phyloP scores from a whole-genome alignment of 208 protist genomes.

The Crithidia sp. region DNA sequence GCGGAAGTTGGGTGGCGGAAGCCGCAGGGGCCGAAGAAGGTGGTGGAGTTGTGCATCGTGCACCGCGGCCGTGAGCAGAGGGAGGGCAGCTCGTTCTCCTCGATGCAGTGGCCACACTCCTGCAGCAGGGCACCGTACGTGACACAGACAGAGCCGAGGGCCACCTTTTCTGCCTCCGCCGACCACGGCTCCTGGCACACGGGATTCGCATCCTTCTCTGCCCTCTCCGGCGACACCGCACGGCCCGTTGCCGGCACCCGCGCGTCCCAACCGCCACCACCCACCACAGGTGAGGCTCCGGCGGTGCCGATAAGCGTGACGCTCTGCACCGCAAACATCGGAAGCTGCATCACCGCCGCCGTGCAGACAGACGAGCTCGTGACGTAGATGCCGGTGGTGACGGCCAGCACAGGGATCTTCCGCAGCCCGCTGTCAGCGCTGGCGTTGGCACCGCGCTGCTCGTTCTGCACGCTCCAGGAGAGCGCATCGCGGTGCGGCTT shows the following conservation, averaged over 20 bases:
- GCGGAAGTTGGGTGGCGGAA: conserved; percentile 39
- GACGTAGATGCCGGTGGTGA: conserved; percentile 60
- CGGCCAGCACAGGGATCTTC: conserved; percentile 44
- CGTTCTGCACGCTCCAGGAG: conserved; percentile 23
- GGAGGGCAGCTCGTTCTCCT: conserved; percentile 39
- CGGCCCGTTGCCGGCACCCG: conserved; percentile 3
- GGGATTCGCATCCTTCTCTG: conserved; percentile 29
- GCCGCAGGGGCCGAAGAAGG: conserved; percentile 50
- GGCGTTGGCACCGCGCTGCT: conserved; percentile 15
- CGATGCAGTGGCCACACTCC: conserved; percentile 60
- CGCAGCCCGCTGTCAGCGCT: conserved; percentile 9
- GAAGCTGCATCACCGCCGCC: conserved; percentile 44
- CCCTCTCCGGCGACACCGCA: conserved; percentile 12
- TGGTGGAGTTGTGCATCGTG: conserved; percentile 44
- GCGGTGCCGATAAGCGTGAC: conserved; percentile 60
- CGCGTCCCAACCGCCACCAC: conserved; percentile 49
- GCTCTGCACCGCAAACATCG: conserved; percentile 46
- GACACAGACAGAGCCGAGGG: conserved; percentile 66
- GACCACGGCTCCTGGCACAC: conserved; percentile 40
- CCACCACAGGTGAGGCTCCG: conserved; percentile 62
- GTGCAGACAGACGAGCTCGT: conserved; percentile 47
- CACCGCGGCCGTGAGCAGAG: conserved; percentile 59
- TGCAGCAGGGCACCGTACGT: conserved; percentile 51
- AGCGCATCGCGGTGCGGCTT: conserved; percentile 42
- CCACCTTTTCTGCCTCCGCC: conserved; percentile 32